These are phyloP conservation scores for Trichosphaerium sp. DNA, from an alignment of 78 protist genomes.

Conservation along the genomic window DNA sequence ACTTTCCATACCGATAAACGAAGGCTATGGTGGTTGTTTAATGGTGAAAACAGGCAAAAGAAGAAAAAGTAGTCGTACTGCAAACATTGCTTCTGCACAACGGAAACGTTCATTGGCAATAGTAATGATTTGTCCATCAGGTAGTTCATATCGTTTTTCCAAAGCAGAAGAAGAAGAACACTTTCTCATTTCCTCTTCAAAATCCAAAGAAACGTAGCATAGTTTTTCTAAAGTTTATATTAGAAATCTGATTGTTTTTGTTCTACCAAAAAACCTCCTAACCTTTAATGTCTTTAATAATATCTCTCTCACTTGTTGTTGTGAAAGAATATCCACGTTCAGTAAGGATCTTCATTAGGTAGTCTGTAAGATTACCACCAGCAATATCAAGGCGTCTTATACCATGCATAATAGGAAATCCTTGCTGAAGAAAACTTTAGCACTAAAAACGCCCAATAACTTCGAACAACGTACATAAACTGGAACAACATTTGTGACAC, in stretches of 20 bases:
- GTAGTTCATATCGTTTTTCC: not conserved
- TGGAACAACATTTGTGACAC: constrained; percentile 59
- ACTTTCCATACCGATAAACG: constrained; percentile 38
- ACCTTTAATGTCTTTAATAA: constrained; percentile 65
- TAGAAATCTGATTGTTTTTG: no score
- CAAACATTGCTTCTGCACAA: constrained; percentile 37
- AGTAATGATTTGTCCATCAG: constrained; percentile 3
- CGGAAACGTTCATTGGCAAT: constrained; percentile 17
- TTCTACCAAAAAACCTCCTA: no score
- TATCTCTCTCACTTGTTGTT: constrained; percentile 56
- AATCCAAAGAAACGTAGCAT: constrained; percentile 59
- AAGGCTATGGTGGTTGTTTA: no score
- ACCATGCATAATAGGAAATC: constrained; percentile 58
- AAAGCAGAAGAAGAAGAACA: not conserved
- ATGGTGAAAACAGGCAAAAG: no score
- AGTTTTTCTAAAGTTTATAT: no score
- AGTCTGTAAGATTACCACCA: constrained; percentile 66
- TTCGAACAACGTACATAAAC: no score
- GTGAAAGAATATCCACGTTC: constrained; percentile 51
- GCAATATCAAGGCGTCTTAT: constrained; percentile 13
- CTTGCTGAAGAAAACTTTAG: no score
- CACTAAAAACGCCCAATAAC: no score
- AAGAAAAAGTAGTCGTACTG: no score
- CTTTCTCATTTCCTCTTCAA: constrained; percentile 53
- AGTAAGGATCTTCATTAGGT: constrained; percentile 52